A percentile compares a stretch with the other conserved stretches of the same genome.
Conservation (phyloP, 768 basidiomycete genomes). For the Daedaleopsis nitida region DNA sequence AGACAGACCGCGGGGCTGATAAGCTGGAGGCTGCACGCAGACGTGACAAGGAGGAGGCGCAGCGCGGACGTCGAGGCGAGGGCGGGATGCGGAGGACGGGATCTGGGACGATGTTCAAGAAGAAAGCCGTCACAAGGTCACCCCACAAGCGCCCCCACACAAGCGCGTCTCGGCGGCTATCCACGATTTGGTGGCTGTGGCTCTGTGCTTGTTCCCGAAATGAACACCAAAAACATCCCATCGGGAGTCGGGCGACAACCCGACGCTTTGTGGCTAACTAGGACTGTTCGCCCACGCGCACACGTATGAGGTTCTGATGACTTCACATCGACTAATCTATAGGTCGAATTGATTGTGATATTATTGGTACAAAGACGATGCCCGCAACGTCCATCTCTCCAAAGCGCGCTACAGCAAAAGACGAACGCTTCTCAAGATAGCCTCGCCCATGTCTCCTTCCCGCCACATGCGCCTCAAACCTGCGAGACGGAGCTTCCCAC, state of each 20-base stretch:
- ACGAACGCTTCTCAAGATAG: no score
- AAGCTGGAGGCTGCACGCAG: not conserved
- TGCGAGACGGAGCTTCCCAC: no score
- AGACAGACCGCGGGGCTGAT: not conserved
- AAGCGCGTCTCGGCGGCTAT: conserved; percentile 1
- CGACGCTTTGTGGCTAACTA: not conserved
- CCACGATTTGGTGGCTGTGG: not conserved
- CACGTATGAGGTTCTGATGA: no score
- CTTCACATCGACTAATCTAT: no score
- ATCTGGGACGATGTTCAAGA: conserved; percentile 13
- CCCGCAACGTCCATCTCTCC: not conserved
- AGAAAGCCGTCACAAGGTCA: conserved; percentile 1
- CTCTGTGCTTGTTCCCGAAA: not conserved
- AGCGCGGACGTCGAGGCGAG: not conserved
- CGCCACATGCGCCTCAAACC: no score
- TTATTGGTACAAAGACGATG: not conserved
- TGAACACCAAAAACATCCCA: not conserved
- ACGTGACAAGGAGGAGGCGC: not conserved
- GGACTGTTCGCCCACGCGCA: not conserved
- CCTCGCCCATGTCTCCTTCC: no score
- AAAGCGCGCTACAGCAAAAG: no score
- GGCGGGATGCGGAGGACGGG: not conserved
- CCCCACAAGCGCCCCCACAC: conserved; percentile 10
- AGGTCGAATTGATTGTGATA: not conserved
- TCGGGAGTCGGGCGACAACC: not conserved